Base-by-base conservation (phyloP, 306 rosid species). In the Castanea sativa region DNA sequence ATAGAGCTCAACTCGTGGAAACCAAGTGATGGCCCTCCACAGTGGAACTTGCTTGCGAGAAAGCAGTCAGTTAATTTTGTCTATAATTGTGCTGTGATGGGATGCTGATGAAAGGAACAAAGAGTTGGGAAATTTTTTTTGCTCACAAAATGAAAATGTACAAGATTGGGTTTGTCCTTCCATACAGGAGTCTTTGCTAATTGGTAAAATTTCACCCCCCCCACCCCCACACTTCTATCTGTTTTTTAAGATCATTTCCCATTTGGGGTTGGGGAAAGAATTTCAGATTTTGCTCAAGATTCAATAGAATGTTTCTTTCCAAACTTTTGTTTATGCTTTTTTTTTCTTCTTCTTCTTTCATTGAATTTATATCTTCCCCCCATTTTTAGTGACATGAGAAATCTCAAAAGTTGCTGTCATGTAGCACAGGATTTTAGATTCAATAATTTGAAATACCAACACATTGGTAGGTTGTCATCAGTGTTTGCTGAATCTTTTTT, bases 11-110 rank as follows among this genome's bases (percentile, higher is more conserved):
- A 94, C 85, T 87, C 97, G 5, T 94, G 98, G 98, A 93, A 85
- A 73, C 98, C 98, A 4, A 84, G 98, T 75, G 97, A 92, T 55
- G 97, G 94, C 33, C 97, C 97, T 82, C 97, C 98, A 0, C 89
- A 87, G 32, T 94, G 98, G 98, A 75, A 83, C 69, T 77, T 94
- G 58, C 97, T 94, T 30, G 97, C 86, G 6, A 78, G 97, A 81
- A 92, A 92, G 85, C 88, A 80, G 21, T 91, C 91, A 0, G 88
- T 90, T 58, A 89, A 85, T 82, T 94, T 94, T 86, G 98, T 94
- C 73, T 94, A 94, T 90, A 94, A 94, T 81, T 94, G 97, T 77
- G 98, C 97, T 61, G 98, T 94, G 83, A 94, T 94, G 98, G 98
- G 98, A 63, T 94, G 98, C 89, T 94, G 89, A 92, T 25, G 27